Conservation (phyloP, 2,329 filamentous ascomycete species). For the Ascochyta fabae region DNA sequence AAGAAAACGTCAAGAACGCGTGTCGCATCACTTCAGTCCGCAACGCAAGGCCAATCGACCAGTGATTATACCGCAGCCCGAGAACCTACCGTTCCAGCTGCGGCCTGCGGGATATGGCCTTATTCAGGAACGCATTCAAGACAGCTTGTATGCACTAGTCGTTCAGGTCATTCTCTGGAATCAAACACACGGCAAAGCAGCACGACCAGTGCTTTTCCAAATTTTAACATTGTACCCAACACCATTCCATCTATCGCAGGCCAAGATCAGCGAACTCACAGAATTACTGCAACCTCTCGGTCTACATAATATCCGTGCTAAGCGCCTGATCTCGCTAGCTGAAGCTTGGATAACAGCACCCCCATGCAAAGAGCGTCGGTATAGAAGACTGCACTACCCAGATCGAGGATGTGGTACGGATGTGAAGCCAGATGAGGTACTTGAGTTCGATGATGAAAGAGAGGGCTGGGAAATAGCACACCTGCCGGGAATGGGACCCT, state of each 20-base stretch:
- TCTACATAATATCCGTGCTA: slow-evolving; percentile 59
- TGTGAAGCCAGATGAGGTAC: slow-evolving; percentile 52
- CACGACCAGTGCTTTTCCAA: slow-evolving; percentile 76
- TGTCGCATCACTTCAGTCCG: slow-evolving; percentile 9
- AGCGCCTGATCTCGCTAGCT: slow-evolving; percentile 73
- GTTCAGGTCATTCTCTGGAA: slow-evolving; percentile 86
- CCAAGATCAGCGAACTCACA: slow-evolving; percentile 25
- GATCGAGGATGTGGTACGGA: slow-evolving; percentile 39
- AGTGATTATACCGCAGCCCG: slow-evolving; percentile 21
- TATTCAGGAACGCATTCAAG: slow-evolving; percentile 79
- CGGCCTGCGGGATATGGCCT: slow-evolving; percentile 68
- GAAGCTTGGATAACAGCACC: slow-evolving; percentile 69
- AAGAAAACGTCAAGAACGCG: slow-evolving; percentile 1
- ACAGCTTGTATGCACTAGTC: slow-evolving; percentile 79
- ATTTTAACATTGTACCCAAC: slow-evolving; percentile 74
- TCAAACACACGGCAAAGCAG: slow-evolving; percentile 74
- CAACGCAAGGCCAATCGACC: slow-evolving; percentile 24
- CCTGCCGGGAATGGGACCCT: slow-evolving; percentile 74
- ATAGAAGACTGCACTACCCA: slow-evolving; percentile 58
- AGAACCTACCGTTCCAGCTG: slow-evolving; percentile 31
- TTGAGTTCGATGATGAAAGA: slow-evolving; percentile 47
- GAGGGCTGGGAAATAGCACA: slow-evolving; percentile 83
- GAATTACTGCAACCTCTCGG: slow-evolving; percentile 35
- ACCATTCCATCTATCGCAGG: slow-evolving; percentile 63
- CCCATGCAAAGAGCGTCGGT: slow-evolving; percentile 65